These are phyloP conservation scores for Colletotrichum sp. DNA, from an alignment of 2,329 filamentous ascomycete genomes.

Conservation along the genomic window DNA sequence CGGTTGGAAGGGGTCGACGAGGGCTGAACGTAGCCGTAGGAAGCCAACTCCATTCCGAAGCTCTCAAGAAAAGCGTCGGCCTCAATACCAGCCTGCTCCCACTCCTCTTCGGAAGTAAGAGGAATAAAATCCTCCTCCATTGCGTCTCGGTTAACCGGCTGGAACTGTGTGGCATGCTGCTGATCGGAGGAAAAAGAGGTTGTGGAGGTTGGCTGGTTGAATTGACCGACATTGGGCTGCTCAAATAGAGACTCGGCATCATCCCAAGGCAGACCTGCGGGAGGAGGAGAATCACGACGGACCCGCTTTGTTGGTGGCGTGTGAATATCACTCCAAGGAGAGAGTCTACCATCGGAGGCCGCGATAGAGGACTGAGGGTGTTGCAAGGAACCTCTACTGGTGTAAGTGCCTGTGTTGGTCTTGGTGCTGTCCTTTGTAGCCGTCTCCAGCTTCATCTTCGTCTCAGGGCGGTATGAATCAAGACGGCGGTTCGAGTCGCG, in stretches of 20 bases:
- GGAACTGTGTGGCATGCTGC: background rate
- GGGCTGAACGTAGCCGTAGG: background rate
- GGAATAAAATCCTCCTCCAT: background rate
- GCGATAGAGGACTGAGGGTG: background rate
- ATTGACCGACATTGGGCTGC: background rate
- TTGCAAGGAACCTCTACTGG: background rate
- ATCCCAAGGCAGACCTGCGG: background rate
- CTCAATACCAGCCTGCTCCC: background rate
- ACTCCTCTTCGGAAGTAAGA: background rate
- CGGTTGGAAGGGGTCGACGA: background rate
- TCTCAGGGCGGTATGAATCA: background rate
- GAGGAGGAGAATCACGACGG: background rate
- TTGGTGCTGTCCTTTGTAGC: background rate
- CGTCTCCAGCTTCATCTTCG: background rate
- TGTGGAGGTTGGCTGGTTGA: background rate
- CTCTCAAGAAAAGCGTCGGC: background rate
- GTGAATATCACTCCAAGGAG: constrained; percentile 30
- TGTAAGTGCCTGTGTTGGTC: background rate
- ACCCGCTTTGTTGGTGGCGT: background rate
- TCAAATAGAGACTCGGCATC: background rate
- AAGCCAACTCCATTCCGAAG: background rate
- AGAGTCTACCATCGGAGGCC: constrained; percentile 25
- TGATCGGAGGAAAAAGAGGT: background rate
- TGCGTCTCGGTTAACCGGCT: background rate
- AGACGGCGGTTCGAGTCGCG: background rate